Evolutionary conservation across 192 early-diverging fungal species (phyloP).

Genomic region (Spinellus fusiger): DNA sequence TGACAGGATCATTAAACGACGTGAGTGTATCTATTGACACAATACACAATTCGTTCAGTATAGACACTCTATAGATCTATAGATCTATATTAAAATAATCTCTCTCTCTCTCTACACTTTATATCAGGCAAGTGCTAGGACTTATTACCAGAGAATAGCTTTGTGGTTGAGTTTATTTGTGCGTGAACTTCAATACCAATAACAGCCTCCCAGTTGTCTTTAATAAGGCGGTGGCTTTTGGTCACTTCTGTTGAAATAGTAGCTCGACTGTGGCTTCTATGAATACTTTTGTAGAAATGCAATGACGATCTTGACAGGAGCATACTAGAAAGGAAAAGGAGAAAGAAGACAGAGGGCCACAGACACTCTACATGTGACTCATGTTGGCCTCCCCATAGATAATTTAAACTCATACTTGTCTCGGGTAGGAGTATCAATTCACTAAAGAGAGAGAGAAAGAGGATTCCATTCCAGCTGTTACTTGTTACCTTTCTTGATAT

Average conservation of each 20-base stretch:
- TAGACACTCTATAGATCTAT: background rate
- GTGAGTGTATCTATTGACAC: constrained; percentile 31
- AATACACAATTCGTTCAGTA: background rate
- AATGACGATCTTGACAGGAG: too few relatives aligned
- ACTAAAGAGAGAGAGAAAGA: too few relatives aligned
- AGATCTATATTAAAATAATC: background rate
- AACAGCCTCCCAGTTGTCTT: constrained; percentile 53
- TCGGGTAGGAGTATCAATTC: too few relatives aligned
- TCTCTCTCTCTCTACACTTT: background rate
- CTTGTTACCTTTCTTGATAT: too few relatives aligned
- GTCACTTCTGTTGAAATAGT: background rate
- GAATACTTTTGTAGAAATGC: too few relatives aligned
- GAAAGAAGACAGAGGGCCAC: too few relatives aligned
- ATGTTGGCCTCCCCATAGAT: too few relatives aligned
- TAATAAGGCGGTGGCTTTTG: constrained; percentile 1
- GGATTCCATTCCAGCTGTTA: too few relatives aligned
- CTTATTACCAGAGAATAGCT: constrained; percentile 75
- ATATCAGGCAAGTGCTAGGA: background rate
- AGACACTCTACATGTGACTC: too few relatives aligned
- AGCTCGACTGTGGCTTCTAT: too few relatives aligned
- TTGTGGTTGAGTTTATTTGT: constrained; percentile 65
- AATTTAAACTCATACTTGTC: too few relatives aligned
- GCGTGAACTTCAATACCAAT: constrained; percentile 92
- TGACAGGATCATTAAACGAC: constrained; percentile 57
- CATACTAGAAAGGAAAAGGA: too few relatives aligned